A percentile compares a stretch with the other conserved stretches of the same genome.
Evolutionary conservation across 495 filamentous ascomycete species (phyloP).

Genomic region (Cercophora newfieldiana): DNA sequence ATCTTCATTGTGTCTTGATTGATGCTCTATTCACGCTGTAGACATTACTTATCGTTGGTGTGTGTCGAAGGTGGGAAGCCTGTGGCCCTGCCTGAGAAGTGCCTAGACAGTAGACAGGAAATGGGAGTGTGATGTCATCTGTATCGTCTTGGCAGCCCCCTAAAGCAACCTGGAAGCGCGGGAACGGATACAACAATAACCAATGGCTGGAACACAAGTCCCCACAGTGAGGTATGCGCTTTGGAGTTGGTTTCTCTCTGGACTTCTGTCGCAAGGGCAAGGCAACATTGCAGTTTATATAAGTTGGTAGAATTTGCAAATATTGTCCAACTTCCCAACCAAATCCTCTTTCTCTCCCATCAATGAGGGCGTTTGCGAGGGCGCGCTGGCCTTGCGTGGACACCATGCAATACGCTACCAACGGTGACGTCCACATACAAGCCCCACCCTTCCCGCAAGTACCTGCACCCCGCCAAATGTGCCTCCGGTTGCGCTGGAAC

Average conservation of each 20-base stretch:
- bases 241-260: not conserved
- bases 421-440: not conserved
- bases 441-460: not conserved
- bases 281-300: no score
- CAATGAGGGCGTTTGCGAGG: no score
- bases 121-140: slow-evolving; percentile 7
- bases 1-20: not conserved
- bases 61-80: not conserved
- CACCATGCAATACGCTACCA: no score
- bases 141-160: not conserved
- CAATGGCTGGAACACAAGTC: not conserved
- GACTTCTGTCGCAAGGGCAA: no score
- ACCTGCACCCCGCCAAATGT: not conserved
- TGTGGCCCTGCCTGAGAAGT: not conserved
- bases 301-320: no score
- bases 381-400: no score
- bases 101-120: not conserved
- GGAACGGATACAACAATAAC: not conserved
- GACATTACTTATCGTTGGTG: not conserved
- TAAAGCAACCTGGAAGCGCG: not conserved
- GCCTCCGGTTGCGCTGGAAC: not conserved
- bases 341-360: no score
- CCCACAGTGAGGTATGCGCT: not conserved
- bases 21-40: not conserved
- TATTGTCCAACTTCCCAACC: no score